Percentiles rank a stretch among this genome's conserved stretches.
Conservation (phyloP, 306 rosid species). For the Cucurbita pepo region DNA sequence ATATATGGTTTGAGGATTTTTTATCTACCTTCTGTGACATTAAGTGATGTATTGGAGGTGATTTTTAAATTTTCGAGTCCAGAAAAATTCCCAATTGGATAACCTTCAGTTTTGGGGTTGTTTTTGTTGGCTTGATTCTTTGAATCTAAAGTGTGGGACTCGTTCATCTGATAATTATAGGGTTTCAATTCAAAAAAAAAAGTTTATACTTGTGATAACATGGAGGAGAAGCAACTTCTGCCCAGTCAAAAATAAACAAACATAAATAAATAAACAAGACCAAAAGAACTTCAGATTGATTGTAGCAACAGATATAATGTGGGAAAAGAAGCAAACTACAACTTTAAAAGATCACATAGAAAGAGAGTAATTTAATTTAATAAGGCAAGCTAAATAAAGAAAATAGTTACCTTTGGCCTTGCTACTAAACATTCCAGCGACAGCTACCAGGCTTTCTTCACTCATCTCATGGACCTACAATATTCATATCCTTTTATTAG, state of each 20-base stretch:
- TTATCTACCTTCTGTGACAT: no score
- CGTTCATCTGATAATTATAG: no score
- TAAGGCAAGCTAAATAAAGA: neutral
- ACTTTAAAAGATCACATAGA: neutral
- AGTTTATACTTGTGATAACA: neutral
- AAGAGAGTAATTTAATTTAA: neutral
- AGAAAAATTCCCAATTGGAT: no score
- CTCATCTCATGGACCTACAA: slow-evolving; percentile 68
- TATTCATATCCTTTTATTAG: slow-evolving; percentile 7
- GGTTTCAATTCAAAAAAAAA: no score
- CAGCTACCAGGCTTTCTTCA: slow-evolving; percentile 97
- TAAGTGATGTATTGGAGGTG: no score
- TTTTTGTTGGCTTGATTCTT: no score
- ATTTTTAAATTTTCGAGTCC: no score
- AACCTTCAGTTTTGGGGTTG: no score
- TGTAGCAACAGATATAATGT: neutral
- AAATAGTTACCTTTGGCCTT: slow-evolving; percentile 84
- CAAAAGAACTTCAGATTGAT: neutral
- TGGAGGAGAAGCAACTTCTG: neutral
- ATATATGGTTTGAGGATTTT: no score
- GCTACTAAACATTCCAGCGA: slow-evolving; percentile 99
- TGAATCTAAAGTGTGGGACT: no score
- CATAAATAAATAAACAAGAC: neutral
- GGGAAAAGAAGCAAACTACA: neutral
- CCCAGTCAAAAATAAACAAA: neutral